Conservation (phyloP, 805 yeast species). For the Peterozyma toletana region DNA sequence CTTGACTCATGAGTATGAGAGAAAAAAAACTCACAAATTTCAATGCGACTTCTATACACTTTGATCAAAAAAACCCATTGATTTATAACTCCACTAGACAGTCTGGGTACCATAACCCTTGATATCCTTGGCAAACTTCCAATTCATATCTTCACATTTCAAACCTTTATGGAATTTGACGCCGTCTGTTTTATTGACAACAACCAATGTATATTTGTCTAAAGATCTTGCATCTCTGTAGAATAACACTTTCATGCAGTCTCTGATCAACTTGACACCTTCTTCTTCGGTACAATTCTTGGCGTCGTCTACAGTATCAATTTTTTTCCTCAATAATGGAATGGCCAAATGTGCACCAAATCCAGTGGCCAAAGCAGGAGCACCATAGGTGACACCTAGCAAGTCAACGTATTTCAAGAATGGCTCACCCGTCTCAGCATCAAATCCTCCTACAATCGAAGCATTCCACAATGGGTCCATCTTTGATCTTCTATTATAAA, state of each 20-base stretch:
- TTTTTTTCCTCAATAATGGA: constrained; percentile 81
- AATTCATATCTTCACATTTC: constrained; percentile 67
- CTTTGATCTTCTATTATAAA: constrained; percentile 84
- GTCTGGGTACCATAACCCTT: constrained; percentile 82
- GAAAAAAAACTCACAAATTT: background rate
- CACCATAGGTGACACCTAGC: constrained; percentile 82
- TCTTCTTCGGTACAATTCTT: constrained; percentile 60
- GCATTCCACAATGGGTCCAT: constrained; percentile 98
- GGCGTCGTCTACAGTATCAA: constrained; percentile 73
- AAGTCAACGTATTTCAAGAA: constrained; percentile 83
- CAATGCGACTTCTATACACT: background rate
- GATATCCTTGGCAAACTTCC: constrained; percentile 87
- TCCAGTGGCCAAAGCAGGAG: constrained; percentile 92
- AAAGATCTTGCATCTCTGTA: constrained; percentile 95
- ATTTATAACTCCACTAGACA: constrained; percentile 17
- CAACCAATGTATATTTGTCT: constrained; percentile 77
- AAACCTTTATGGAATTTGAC: constrained; percentile 51
- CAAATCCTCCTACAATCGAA: constrained; percentile 82
- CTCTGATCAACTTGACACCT: constrained; percentile 70
- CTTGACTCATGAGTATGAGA: background rate
- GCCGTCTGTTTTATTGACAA: constrained; percentile 57
- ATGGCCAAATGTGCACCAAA: constrained; percentile 93
- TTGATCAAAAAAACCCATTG: too few species aligned
- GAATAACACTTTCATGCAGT: constrained; percentile 89
- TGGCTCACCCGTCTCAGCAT: constrained; percentile 54